Evolutionary conservation across 495 filamentous ascomycete species (phyloP).

Genomic region (Patellaria atrata): DNA sequence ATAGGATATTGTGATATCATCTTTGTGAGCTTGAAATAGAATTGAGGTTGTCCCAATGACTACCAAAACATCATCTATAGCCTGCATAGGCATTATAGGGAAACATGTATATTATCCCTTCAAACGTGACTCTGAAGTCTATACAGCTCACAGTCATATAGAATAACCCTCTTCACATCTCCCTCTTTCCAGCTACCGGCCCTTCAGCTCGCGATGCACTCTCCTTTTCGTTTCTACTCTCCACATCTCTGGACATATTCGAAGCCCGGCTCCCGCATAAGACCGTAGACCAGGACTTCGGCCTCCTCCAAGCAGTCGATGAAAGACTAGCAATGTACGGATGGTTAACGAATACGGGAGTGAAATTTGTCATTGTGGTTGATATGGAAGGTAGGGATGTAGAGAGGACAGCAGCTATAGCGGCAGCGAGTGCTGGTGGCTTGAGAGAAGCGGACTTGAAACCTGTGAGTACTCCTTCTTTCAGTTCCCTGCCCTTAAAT

Average conservation of each 20-base stretch:
- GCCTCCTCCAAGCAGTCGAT: constrained; percentile 81
- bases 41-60: constrained; percentile 9
- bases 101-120: constrained; percentile 49
- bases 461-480: constrained; percentile 35
- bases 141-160: constrained; percentile 25
- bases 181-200: constrained; percentile 80
- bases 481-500: not conserved
- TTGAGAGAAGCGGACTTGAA: constrained; percentile 74
- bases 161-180: constrained; percentile 93
- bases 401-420: constrained; percentile 29
- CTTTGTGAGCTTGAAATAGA: too few relatives aligned
- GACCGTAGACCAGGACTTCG: constrained; percentile 69
- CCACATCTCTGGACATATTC: constrained; percentile 85
- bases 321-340: constrained; percentile 85
- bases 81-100: constrained; percentile 85
- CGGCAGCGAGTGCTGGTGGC: too few relatives aligned
- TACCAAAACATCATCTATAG: constrained; percentile 48
- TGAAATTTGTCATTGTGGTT: constrained; percentile 75
- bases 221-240: constrained; percentile 82
- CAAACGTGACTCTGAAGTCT: not conserved
- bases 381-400: constrained; percentile 57
- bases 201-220: constrained; percentile 47
- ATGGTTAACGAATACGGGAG: constrained; percentile 92
- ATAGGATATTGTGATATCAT: too few relatives aligned
- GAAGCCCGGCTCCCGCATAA: constrained; percentile 53